A percentile compares a stretch with the other conserved stretches of the same genome.
Evolutionary conservation across 768 basidiomycete species (phyloP).

Genomic region (Kockovaella imperatae): DNA sequence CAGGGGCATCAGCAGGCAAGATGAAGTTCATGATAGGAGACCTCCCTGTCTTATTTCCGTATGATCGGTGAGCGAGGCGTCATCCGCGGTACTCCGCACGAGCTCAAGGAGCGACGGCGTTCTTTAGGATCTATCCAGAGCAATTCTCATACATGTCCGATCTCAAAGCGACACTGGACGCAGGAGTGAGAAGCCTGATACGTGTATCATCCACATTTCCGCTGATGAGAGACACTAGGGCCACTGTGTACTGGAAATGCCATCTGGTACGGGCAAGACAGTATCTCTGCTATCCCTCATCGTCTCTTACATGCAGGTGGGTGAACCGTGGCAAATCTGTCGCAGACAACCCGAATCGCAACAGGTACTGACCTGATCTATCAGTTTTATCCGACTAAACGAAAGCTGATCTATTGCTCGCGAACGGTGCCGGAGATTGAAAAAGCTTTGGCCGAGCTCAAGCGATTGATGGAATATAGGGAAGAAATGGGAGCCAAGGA

Average conservation of each 20-base stretch:
- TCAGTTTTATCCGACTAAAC: slow-evolving; percentile 81
- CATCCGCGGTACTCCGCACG: slow-evolving; percentile 17
- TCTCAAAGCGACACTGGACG: slow-evolving; percentile 90
- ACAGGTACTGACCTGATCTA: neutral
- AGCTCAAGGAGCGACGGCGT: neutral
- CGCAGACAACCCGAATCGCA: too few relatives aligned
- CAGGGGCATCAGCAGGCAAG: too few relatives aligned
- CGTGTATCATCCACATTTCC: neutral
- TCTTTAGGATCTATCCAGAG: slow-evolving; percentile 50
- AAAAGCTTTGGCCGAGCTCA: slow-evolving; percentile 91
- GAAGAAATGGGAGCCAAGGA: slow-evolving; percentile 61
- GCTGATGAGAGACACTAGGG: slow-evolving; percentile 53
- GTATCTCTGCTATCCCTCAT: slow-evolving; percentile 91
- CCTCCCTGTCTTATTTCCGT: slow-evolving; percentile 42
- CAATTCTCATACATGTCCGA: slow-evolving; percentile 99
- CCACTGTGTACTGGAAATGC: slow-evolving; percentile 99
- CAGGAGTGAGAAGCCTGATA: slow-evolving; percentile 55
- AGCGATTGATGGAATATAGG: slow-evolving; percentile 85
- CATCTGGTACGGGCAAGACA: slow-evolving; percentile 97
- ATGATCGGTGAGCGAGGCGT: slow-evolving; percentile 34
- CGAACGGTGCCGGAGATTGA: slow-evolving; percentile 99
- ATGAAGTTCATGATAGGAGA: slow-evolving; percentile 41
- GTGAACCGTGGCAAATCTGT: slow-evolving; percentile 5
- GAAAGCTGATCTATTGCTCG: slow-evolving; percentile 97
- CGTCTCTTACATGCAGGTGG: slow-evolving; percentile 93